Percentiles rank a stretch among this genome's conserved stretches.
These are phyloP conservation scores for Penicillium macrosclerotiorum DNA, from an alignment of 495 filamentous ascomycete species.

Conservation along the genomic window DNA sequence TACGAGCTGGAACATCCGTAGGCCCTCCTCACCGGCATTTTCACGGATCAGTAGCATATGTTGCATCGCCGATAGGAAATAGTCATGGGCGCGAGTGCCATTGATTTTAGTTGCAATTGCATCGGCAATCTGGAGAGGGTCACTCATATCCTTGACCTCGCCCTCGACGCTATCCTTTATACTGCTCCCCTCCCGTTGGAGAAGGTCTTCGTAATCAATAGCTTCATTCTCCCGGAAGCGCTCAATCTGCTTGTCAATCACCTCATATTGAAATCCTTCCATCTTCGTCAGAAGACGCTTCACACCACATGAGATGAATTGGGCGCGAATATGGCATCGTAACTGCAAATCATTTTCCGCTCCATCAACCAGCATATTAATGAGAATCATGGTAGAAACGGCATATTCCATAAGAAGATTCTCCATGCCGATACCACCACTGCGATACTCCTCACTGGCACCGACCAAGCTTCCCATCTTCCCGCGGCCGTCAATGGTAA, in stretches of 20 bases:
- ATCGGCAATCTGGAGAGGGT: conserved; percentile 89
- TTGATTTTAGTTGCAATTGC: conserved; percentile 86
- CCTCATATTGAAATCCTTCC: conserved; percentile 97
- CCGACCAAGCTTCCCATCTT: conserved; percentile 98
- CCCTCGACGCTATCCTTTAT: conserved; percentile 88
- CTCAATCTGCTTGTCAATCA: conserved; percentile 98
- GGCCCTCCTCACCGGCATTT: conserved; percentile 85
- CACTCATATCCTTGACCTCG: conserved; percentile 90
- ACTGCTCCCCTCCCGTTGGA: conserved; percentile 86
- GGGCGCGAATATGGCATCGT: conserved; percentile 89
- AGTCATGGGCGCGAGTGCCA: conserved; percentile 83
- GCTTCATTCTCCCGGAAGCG: conserved; percentile 90
- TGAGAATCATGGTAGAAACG: conserved; percentile 87
- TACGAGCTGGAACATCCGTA: conserved; percentile 97
- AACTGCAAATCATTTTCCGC: conserved; percentile 85
- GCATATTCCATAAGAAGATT: conserved; percentile 99
- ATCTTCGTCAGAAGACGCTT: conserved; percentile 93
- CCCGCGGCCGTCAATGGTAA: conserved; percentile 92
- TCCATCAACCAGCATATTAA: conserved; percentile 96
- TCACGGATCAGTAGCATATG: conserved; percentile 92
- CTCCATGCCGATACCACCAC: conserved; percentile 97
- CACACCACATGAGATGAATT: conserved; percentile 95
- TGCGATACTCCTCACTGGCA: conserved; percentile 94
- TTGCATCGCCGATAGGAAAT: conserved; percentile 93
- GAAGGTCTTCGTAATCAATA: conserved; percentile 95